Conservation (phyloP, 1,139 yeast species). For the Yamadazyma diospyri region DNA sequence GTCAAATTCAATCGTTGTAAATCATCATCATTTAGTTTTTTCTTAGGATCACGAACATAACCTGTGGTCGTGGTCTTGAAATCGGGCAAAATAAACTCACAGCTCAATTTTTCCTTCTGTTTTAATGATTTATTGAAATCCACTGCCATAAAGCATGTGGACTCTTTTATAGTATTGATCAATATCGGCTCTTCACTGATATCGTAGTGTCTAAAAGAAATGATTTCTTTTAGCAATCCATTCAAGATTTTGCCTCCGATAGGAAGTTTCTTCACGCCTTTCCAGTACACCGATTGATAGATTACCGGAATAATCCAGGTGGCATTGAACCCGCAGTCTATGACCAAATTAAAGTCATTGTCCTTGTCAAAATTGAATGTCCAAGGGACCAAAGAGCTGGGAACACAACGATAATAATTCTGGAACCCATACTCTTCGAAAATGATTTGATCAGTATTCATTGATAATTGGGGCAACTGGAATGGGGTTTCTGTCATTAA, state of each 20-base stretch:
- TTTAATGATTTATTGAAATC: conserved; percentile 62
- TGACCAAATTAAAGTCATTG: conserved; percentile 67
- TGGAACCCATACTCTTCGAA: conserved; percentile 91
- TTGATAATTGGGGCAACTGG: conserved; percentile 77
- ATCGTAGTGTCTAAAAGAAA: conserved; percentile 90
- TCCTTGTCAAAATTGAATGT: conserved; percentile 20
- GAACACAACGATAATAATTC: conserved; percentile 56
- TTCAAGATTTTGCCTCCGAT: conserved; percentile 85
- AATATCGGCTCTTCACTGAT: conserved; percentile 87
- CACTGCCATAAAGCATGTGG: conserved; percentile 67
- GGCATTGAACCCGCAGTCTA: conserved; percentile 85
- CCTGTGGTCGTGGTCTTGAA: conserved; percentile 76
- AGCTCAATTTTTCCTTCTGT: conserved; percentile 21
- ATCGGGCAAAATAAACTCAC: conserved; percentile 84
- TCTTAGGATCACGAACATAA: conserved; percentile 33
- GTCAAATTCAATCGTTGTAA: conserved; percentile 64
- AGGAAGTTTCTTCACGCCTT: conserved; percentile 70
- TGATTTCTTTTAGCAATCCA: conserved; percentile 76
- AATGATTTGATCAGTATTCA: conserved; percentile 84
- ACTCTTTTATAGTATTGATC: conserved; percentile 82
- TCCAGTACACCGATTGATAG: conserved; percentile 74
- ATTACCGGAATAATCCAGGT: conserved; percentile 87
- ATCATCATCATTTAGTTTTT: conserved; percentile 26
- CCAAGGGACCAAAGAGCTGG: conserved; percentile 77
- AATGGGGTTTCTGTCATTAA: conserved; percentile 76